These are phyloP conservation scores for Phytophthora rubi DNA, from an alignment of 352 stramenopile genomes.

Conservation along the genomic window DNA sequence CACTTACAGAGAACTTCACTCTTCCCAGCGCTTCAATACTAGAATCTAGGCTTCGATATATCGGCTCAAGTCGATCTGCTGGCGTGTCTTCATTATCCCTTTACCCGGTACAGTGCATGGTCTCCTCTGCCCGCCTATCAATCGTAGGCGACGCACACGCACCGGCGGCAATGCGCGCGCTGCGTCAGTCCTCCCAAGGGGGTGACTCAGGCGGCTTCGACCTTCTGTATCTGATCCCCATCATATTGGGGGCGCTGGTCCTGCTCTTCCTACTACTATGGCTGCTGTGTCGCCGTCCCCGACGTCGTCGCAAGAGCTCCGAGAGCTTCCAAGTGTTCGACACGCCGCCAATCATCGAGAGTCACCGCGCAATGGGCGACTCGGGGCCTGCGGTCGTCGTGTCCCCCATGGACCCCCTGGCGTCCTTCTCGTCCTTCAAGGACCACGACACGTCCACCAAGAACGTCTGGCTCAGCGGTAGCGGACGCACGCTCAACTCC, in stretches of 20 bases:
- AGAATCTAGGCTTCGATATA: slow-evolving; percentile 9
- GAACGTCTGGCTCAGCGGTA: slow-evolving; percentile 37
- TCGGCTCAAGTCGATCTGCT: not conserved
- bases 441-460: slow-evolving; percentile 16
- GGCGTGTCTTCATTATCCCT: slow-evolving; percentile 21
- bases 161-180: slow-evolving; percentile 15
- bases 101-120: slow-evolving; percentile 16
- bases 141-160: not conserved
- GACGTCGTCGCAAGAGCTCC: slow-evolving; percentile 11
- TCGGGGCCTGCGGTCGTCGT: slow-evolving; percentile 5
- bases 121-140: not conserved
- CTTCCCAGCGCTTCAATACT: slow-evolving; percentile 10
- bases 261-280: slow-evolving; percentile 23
- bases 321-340: slow-evolving; percentile 11
- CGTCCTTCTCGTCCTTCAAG: slow-evolving; percentile 33
- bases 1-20: slow-evolving; percentile 4
- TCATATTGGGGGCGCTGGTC: slow-evolving; percentile 20
- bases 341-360: slow-evolving; percentile 13
- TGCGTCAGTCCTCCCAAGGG: slow-evolving; percentile 3
- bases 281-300: slow-evolving; percentile 8
- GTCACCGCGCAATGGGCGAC: not conserved
- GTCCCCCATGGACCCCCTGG: slow-evolving; percentile 32
- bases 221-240: slow-evolving; percentile 42
- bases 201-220: slow-evolving; percentile 32
- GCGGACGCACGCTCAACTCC: slow-evolving; percentile 32